Evolutionary conservation across 2,329 filamentous ascomycete genomes (phyloP).

Genomic region (Didymellaceae sp.): DNA sequence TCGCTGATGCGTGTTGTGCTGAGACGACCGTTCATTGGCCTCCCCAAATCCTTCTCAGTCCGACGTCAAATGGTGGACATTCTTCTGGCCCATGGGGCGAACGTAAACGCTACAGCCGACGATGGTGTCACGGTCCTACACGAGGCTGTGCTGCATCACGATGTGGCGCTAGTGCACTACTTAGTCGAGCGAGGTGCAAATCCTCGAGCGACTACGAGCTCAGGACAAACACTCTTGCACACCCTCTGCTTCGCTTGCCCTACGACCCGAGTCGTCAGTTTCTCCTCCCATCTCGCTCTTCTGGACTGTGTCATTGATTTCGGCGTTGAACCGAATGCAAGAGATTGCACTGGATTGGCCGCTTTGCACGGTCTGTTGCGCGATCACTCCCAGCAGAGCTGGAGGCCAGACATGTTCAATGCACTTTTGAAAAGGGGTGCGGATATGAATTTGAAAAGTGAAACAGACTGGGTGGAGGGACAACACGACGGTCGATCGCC

Average conservation of each 20-base stretch:
- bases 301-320: neutral
- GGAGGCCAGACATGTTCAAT: neutral
- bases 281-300: neutral
- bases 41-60: too few relatives aligned
- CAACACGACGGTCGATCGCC: neutral
- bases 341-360: neutral
- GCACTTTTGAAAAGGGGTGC: constrained; percentile 3
- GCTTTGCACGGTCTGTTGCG: neutral
- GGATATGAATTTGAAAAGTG: neutral
- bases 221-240: neutral
- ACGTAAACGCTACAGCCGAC: neutral
- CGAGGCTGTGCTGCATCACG: neutral
- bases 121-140: neutral
- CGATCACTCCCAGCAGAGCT: neutral
- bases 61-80: neutral
- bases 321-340: neutral
- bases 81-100: neutral
- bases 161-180: neutral
- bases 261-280: too few relatives aligned
- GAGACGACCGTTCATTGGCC: neutral
- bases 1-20: neutral
- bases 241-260: neutral
- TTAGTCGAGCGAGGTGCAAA: neutral
- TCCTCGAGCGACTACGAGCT: neutral
- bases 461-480: neutral